phyloP scores from a whole-genome alignment of 2,329 filamentous ascomycete genomes.

The Leptographium galeiforme region DNA sequence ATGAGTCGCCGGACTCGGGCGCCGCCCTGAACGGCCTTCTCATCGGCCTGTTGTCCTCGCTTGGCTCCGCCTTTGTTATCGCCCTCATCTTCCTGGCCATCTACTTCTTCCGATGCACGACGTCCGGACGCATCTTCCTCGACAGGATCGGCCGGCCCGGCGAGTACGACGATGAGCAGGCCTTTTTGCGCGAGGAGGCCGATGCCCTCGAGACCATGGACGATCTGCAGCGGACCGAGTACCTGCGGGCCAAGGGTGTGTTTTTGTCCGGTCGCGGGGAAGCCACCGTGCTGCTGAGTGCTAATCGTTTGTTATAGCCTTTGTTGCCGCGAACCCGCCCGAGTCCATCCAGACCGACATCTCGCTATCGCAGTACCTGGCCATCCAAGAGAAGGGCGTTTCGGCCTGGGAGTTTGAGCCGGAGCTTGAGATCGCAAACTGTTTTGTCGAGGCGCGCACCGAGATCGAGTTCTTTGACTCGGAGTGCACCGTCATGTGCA shows the following conservation, averaged over 20 bases:
- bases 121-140: conserved; percentile 76
- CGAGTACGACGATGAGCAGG: conserved; percentile 96
- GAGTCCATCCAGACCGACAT: conserved; percentile 96
- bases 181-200: conserved; percentile 83
- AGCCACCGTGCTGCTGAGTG: background rate
- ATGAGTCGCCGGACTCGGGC: conserved; percentile 7
- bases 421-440: conserved; percentile 97
- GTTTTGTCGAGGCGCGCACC: conserved; percentile 90
- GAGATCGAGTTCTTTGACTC: conserved; percentile 99
- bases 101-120: conserved; percentile 90
- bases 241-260: conserved; percentile 86
- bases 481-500: conserved; percentile 93
- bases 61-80: conserved; percentile 79
- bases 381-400: conserved; percentile 98
- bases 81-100: conserved; percentile 67
- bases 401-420: conserved; percentile 99
- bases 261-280: background rate
- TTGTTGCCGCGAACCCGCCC: conserved; percentile 84
- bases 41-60: conserved; percentile 88
- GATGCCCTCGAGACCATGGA: conserved; percentile 94
- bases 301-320: conserved; percentile 35
- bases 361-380: conserved; percentile 90
- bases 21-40: conserved; percentile 57
- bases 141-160: conserved; percentile 87
- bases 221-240: conserved; percentile 79